Conservation (phyloP, 345 rosid species). For the Corchorus capsularis region DNA sequence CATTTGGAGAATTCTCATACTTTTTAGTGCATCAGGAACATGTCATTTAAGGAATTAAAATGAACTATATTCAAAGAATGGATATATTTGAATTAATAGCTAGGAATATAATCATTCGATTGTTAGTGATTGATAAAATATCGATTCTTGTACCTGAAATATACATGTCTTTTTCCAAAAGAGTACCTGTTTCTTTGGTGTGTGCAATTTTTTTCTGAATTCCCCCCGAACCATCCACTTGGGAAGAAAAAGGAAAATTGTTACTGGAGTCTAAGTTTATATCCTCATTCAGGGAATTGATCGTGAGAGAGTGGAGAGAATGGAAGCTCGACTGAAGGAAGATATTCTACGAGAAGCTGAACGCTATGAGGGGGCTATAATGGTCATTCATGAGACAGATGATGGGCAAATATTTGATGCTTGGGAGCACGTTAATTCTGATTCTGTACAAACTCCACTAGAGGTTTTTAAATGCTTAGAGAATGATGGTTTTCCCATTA, state of each 20-base stretch:
- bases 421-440: slow-evolving; percentile 81
- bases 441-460: slow-evolving; percentile 86
- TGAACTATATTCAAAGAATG: slow-evolving; percentile 6
- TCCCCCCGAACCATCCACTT: not conserved
- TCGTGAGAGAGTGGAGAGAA: slow-evolving; percentile 88
- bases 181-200: not conserved
- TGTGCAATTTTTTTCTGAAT: not conserved
- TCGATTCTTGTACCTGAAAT: not conserved
- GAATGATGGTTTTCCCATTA: slow-evolving; percentile 76
- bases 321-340: slow-evolving; percentile 96
- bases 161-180: not conserved
- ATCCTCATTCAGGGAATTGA: slow-evolving; percentile 75
- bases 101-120: not conserved
- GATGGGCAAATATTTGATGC: slow-evolving; percentile 82
- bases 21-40: slow-evolving; percentile 7
- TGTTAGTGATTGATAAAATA: not conserved
- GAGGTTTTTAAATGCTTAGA: slow-evolving; percentile 90
- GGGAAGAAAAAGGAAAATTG: not conserved
- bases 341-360: slow-evolving; percentile 92
- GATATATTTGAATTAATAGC: not conserved
- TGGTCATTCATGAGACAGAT: slow-evolving; percentile 95
- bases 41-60: slow-evolving; percentile 9
- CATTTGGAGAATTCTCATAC: not conserved
- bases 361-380: slow-evolving; percentile 82
- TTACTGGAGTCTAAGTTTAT: slow-evolving; percentile 27